Conservation (phyloP, 1,284 basidiomycete species). For the Ceratobasidium papillatum region DNA sequence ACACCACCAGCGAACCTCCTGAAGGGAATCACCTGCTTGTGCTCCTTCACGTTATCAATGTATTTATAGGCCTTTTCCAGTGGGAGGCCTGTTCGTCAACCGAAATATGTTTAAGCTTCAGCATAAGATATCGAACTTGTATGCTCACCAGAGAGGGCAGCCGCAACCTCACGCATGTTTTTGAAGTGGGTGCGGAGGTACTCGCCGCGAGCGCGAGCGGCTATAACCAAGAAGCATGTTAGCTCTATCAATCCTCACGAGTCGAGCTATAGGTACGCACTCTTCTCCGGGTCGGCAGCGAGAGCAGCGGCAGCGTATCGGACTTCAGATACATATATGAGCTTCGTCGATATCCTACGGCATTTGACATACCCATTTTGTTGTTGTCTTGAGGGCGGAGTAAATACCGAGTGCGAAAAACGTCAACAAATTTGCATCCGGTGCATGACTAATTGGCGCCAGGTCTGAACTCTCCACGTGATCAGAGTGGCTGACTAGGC, state of each 20-base stretch:
- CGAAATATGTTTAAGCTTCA: not conserved
- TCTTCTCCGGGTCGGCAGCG: constrained; percentile 92
- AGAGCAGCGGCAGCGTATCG: constrained; percentile 89
- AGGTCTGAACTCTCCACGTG: not conserved
- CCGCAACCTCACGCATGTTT: constrained; percentile 98
- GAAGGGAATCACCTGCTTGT: constrained; percentile 98
- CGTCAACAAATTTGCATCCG: constrained; percentile 30
- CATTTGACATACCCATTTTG: constrained; percentile 34
- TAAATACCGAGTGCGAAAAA: no score
- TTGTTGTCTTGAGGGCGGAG: constrained; percentile 34
- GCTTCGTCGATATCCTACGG: not conserved
- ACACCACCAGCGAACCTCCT: constrained; percentile 96
- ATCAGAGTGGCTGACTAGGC: constrained; percentile 14
- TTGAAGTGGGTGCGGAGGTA: constrained; percentile 99
- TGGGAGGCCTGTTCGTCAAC: constrained; percentile 74
- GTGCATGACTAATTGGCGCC: constrained; percentile 1
- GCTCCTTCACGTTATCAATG: constrained; percentile 93
- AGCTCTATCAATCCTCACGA: not conserved
- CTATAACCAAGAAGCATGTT: constrained; percentile 55
- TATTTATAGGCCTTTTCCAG: constrained; percentile 96
- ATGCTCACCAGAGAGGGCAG: constrained; percentile 80
- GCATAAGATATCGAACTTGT: constrained; percentile 13
- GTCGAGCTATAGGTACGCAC: constrained; percentile 59
- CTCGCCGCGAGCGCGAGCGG: constrained; percentile 91
- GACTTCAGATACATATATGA: constrained; percentile 59